These are phyloP conservation scores for Ananas comosus DNA, from an alignment of 176 grass and related monocot genomes.

Conservation along the genomic window DNA sequence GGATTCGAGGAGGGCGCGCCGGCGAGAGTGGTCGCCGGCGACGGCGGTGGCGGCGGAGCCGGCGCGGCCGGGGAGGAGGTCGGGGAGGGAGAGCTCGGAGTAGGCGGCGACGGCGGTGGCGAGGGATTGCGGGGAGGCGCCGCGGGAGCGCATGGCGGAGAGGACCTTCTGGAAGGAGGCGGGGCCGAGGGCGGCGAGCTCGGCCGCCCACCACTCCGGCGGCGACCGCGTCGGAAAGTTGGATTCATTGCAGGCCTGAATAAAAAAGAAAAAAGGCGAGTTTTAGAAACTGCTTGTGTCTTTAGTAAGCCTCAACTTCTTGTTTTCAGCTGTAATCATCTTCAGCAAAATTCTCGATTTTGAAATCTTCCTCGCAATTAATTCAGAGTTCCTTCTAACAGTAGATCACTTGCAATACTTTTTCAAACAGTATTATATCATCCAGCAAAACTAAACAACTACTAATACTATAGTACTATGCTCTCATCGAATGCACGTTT, in stretches of 20 bases:
- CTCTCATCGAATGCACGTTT: no score
- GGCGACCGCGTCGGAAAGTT: slow-evolving; percentile 37
- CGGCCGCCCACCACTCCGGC: slow-evolving; percentile 49
- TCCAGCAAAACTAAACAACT: no score
- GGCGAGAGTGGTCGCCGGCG: not conserved
- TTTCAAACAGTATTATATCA: no score
- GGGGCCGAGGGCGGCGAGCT: slow-evolving; percentile 39
- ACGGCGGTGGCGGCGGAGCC: not conserved
- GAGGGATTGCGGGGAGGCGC: slow-evolving; percentile 30
- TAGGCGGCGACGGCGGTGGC: slow-evolving; percentile 26
- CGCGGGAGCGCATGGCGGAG: slow-evolving; percentile 35
- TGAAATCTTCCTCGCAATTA: no score
- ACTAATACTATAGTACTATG: no score
- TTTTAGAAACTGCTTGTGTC: not conserved
- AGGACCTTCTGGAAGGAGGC: slow-evolving; percentile 49
- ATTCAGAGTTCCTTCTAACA: no score
- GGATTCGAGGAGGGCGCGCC: slow-evolving; percentile 34
- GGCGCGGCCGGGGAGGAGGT: slow-evolving; percentile 7
- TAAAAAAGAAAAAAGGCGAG: not conserved
- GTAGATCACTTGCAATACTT: no score
- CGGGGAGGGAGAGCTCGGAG: slow-evolving; percentile 37
- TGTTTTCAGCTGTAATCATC: not conserved
- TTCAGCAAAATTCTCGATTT: not conserved
- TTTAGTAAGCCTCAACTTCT: not conserved
- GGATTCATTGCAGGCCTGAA: slow-evolving; percentile 47